A percentile compares a stretch with the other conserved stretches of the same genome.
Evolutionary conservation across 139 green algal species (phyloP).

Genomic region (Tetraselmis striata): DNA sequence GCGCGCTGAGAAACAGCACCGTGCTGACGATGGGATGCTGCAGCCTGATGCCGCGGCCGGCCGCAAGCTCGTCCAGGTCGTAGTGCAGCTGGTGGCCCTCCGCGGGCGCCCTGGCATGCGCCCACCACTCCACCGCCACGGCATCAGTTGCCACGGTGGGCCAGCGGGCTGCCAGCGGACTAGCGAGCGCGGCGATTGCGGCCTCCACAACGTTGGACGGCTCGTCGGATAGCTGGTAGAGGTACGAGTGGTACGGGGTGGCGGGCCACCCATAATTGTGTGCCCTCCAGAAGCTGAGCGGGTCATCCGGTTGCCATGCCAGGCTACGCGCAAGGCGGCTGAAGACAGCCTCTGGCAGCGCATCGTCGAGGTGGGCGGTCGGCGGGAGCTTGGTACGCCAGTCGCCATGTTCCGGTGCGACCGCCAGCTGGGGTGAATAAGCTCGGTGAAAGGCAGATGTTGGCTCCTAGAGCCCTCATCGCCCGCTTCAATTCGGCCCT

Average conservation of each 20-base stretch:
- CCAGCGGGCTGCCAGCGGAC: neutral
- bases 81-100: slow-evolving; percentile 15
- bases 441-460: neutral
- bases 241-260: neutral
- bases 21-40: neutral
- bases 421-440: neutral
- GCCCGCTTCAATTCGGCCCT: neutral
- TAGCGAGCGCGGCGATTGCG: neutral
- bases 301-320: neutral
- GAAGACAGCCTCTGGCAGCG: neutral
- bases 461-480: neutral
- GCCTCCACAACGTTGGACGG: neutral
- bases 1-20: neutral
- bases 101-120: neutral
- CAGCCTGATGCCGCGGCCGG: neutral
- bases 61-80: slow-evolving; percentile 8
- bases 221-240: neutral
- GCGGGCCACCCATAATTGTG: neutral
- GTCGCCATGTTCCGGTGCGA: neutral
- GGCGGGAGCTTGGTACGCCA: neutral
- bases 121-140: slow-evolving; percentile 9
- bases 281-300: neutral
- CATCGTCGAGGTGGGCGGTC: neutral
- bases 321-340: neutral
- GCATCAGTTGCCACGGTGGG: neutral